These are phyloP conservation scores for Nitzschia palea DNA, from an alignment of 108 stramenopile genomes.

Conservation along the genomic window DNA sequence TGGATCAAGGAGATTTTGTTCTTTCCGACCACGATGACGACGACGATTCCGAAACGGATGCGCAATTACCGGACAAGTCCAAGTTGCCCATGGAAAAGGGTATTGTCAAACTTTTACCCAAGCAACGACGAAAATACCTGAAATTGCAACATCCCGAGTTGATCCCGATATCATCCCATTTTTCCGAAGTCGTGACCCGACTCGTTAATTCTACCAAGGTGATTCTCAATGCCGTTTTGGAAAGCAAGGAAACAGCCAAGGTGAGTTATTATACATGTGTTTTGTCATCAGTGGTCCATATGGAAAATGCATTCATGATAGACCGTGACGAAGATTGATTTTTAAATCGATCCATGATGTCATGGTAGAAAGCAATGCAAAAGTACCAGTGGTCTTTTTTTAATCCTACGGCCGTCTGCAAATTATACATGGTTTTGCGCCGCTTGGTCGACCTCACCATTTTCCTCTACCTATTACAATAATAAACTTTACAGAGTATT, in stretches of 20 bases:
- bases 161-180: slow-evolving; percentile 66
- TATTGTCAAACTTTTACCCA: slow-evolving; percentile 52
- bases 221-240: slow-evolving; percentile 51
- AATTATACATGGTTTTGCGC: slow-evolving; percentile 33
- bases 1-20: slow-evolving; percentile 85
- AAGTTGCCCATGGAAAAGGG: slow-evolving; percentile 17
- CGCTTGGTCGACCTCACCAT: slow-evolving; percentile 72
- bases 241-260: slow-evolving; percentile 54
- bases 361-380: slow-evolving; percentile 83
- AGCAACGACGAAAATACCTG: slow-evolving; percentile 60
- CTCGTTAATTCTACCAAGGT: slow-evolving; percentile 47
- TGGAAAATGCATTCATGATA: slow-evolving; percentile 82
- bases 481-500: slow-evolving; percentile 55
- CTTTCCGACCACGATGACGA: slow-evolving; percentile 51
- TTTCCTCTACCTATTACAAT: slow-evolving; percentile 9
- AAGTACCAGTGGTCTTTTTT: slow-evolving; percentile 42
- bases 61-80: slow-evolving; percentile 5
- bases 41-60: slow-evolving; percentile 24
- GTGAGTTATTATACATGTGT: slow-evolving; percentile 54
- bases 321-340: slow-evolving; percentile 52
- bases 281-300: neutral
- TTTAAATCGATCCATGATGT: slow-evolving; percentile 40
- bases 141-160: slow-evolving; percentile 74
- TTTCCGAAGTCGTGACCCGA: slow-evolving; percentile 49
- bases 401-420: slow-evolving; percentile 68